Conservation (phyloP, 192 early-diverging fungal species). For the Piromyces finnis region DNA sequence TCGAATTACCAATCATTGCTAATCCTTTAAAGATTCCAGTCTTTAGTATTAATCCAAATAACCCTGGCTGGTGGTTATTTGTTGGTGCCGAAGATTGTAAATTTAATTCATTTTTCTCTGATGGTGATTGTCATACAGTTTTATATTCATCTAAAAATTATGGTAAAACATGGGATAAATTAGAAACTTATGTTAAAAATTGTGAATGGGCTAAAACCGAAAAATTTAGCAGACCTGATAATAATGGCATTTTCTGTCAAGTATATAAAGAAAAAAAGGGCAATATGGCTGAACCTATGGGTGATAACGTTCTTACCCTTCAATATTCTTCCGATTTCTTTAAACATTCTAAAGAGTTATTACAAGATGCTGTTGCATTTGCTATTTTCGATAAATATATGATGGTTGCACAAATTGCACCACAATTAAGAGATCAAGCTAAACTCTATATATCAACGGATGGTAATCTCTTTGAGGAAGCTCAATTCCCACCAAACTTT, state of each 20-base stretch:
- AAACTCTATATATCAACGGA: conserved; percentile 56
- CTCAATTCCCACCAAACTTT: conserved; percentile 65
- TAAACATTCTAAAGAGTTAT: not conserved
- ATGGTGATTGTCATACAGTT: not conserved
- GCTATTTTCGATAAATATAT: not conserved
- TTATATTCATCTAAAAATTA: not conserved
- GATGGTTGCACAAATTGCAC: not conserved
- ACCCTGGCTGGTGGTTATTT: not conserved
- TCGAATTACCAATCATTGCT: not conserved
- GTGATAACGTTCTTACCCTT: not conserved
- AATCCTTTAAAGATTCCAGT: not conserved
- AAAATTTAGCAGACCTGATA: not conserved
- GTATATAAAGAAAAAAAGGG: not conserved
- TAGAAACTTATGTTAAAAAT: not conserved
- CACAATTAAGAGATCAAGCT: not conserved
- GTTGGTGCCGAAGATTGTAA: not conserved
- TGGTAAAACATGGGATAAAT: not conserved
- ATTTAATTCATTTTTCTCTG: not conserved
- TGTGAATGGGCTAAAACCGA: not conserved
- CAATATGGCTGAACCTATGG: not conserved
- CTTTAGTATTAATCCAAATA: not conserved
- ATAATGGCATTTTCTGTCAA: not conserved
- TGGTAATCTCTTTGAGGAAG: conserved; percentile 47
- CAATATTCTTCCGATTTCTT: not conserved
- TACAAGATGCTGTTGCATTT: not conserved